Base-by-base conservation (phyloP, 768 basidiomycete species). In the Panus rudis region DNA sequence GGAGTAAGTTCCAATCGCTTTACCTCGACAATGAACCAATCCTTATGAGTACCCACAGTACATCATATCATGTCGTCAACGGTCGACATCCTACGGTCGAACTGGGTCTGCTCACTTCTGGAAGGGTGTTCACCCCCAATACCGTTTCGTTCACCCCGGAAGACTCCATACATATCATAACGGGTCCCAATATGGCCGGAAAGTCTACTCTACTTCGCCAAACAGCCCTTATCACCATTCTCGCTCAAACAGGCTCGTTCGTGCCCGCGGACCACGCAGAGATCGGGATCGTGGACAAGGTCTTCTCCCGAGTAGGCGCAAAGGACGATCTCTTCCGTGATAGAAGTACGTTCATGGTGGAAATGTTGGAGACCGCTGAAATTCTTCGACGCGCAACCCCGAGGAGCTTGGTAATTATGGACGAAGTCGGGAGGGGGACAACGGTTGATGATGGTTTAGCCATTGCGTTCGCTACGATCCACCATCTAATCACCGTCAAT, bases 401-500 rank as follows among this genome's bases (percentile, higher is more conserved):
- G 2, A 75, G 70, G 43, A 96, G 92, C 48, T 69, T 99, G 42
- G 93, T 91, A 53, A 93, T 99, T 49, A 93, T 99, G 90, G 94
- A 99, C 59, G 94, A 99, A 68, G 92, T 99, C n/a, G 94, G 94
- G 5, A 70, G 94, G 52, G 94, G 94, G 25, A 98, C 94, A 4
- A 92, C 92, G 0, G 80, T 92, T 6, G 79, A 79, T 47, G 93
- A 96, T 55, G 94, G 94, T 8, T 63, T 97, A 12, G 91, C 94
- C 0, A 89, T 98, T 39, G 93, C 96, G 14, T 97, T 91, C 56
- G 88, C 90, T 5, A 81, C 90, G 3, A 71, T 93, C 25, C 83
- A 93, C 54, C 83, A 97, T 60, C 72, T 97, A 16, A 64, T 79
- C 28, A 65, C 75, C 26, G 72, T 75, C 23, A 89, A 88, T 54